Base-by-base conservation (phyloP, 2,329 filamentous ascomycete species). In the Apiospora hydei region DNA sequence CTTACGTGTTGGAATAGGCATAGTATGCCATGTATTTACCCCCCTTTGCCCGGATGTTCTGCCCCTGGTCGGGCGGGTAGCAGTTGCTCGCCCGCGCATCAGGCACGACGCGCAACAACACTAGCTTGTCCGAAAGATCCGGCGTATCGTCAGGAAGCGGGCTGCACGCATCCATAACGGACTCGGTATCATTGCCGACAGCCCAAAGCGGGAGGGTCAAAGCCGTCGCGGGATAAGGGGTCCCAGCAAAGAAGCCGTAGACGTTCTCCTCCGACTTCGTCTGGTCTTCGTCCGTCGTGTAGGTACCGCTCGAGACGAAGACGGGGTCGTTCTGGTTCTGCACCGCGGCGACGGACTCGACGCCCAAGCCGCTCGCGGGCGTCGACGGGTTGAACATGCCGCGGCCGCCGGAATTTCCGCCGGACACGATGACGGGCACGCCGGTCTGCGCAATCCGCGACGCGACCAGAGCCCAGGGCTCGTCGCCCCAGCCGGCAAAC, bases 11-110 rank as follows among this genome's bases (percentile, higher is more conserved):
- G 21, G 71, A 43, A 21, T 72, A 53, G 11, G 81, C 82, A 73
- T 84, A 85, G 77, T 83, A 82, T 72, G 85, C 77, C 53, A 85
- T 77, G 66, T 84, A 84, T 72, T 82, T 79, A 3, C 81, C 85
- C 26, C 84, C 84, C 68, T 82, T 82, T 8, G 79, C 82, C n/a
- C 80, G 81, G 0, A 83, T 78, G 70, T 85, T 84, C 18, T 74
- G 72, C 21, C 81, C 81, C 74, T 86, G 83, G 5, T 77, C 74
- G 26, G 77, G 75, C 18, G 80, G 79, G 6, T 79, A 78, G 73
- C 83, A 85, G 13, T 74, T 21, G n/a, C 51, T n/a, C 30, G 21
- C 30, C 7, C 46, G 11, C 6, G 41, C 78, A 71, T 81, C 81
- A 44, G 80, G 67, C 46, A 69, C 79, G 14, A 1, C 26, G 6